Evolutionary conservation across 2,329 filamentous ascomycete genomes (phyloP).

Genomic region (Aspergillus floridensis): DNA sequence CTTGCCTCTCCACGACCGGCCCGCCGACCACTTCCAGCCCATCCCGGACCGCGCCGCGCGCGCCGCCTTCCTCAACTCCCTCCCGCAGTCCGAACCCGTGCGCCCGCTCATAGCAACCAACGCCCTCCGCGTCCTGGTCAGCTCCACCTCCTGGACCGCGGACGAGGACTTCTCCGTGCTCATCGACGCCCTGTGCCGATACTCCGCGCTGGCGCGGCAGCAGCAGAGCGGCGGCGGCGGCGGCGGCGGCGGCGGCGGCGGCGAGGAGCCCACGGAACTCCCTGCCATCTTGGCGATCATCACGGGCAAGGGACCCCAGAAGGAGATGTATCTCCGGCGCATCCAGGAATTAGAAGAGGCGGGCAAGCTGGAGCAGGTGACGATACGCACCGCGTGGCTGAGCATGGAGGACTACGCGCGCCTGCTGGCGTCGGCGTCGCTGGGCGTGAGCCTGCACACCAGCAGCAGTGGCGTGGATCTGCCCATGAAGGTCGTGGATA

Average conservation of each 20-base stretch:
- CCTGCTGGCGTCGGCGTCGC: slow-evolving; percentile 78
- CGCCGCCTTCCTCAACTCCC: slow-evolving; percentile 59
- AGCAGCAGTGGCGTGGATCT: slow-evolving; percentile 93
- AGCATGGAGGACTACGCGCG: slow-evolving; percentile 78
- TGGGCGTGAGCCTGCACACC: slow-evolving; percentile 88
- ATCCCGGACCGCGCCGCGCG: slow-evolving; percentile 52
- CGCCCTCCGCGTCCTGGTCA: slow-evolving; percentile 70
- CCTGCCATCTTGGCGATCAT: slow-evolving; percentile 82
- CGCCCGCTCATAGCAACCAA: slow-evolving; percentile 59
- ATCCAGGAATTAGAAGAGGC: slow-evolving; percentile 61
- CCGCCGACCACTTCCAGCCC: slow-evolving; percentile 77
- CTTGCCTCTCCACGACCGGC: slow-evolving; percentile 79
- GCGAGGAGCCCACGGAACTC: slow-evolving; percentile 34
- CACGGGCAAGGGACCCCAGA: slow-evolving; percentile 88
- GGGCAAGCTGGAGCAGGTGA: slow-evolving; percentile 66
- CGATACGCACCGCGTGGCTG: slow-evolving; percentile 80
- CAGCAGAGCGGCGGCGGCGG: slow-evolving; percentile 23
- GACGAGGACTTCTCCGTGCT: slow-evolving; percentile 93
- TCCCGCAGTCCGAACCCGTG: slow-evolving; percentile 63
- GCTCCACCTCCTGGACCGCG: slow-evolving; percentile 94
- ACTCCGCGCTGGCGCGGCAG: slow-evolving; percentile 57
- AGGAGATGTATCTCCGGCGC: slow-evolving; percentile 67
- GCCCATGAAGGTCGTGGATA: slow-evolving; percentile 98
- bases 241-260: no score
- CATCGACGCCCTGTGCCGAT: slow-evolving; percentile 74